phyloP scores from a whole-genome alignment of 148 eudicot species.

The Talinum fruticosum region DNA sequence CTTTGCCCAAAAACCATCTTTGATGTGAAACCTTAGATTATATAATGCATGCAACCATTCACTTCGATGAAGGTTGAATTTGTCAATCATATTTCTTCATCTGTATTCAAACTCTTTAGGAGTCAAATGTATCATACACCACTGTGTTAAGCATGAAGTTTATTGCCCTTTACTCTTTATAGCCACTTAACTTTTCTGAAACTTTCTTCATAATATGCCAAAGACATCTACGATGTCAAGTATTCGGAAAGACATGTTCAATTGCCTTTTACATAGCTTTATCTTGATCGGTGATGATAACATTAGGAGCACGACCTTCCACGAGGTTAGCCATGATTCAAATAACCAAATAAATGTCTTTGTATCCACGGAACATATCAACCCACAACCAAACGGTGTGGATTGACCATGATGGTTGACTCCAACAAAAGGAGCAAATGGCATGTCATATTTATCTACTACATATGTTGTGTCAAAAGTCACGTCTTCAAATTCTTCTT shows the following conservation, averaged over 20 bases:
- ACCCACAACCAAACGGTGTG: neutral
- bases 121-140: neutral
- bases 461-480: no score
- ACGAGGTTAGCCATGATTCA: neutral
- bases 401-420: slow-evolving; percentile 11
- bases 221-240: no score
- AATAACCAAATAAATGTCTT: slow-evolving; percentile 6
- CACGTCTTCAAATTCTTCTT: no score
- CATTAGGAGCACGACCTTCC: no score
- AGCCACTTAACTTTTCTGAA: no score
- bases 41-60: no score
- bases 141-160: neutral
- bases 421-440: no score
- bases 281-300: neutral
- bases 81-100: no score
- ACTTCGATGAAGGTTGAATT: neutral
- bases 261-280: neutral
- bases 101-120: neutral
- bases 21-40: neutral
- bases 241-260: no score
- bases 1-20: slow-evolving; percentile 7
- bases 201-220: no score
- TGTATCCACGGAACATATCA: neutral
- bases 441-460: neutral
- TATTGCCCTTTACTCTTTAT: neutral